These are phyloP conservation scores for Choanephora cucurbitarum DNA, from an alignment of 371 early-diverging fungal species.

Conservation along the genomic window DNA sequence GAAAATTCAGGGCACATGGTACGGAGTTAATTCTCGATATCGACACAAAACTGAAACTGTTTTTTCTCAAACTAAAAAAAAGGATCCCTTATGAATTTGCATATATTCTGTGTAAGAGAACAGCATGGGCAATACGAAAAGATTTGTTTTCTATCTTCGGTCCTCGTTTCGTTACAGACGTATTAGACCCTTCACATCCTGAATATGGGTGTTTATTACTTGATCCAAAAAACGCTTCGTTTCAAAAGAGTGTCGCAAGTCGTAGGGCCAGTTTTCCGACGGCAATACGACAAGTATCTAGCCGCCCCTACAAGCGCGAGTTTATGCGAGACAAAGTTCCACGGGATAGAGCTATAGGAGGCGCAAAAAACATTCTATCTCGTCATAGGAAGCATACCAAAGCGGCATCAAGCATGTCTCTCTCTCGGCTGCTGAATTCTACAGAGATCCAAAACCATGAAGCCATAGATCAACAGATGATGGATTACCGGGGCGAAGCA, in stretches of 20 bases:
- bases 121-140: slow-evolving; percentile 55
- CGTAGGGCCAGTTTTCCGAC: slow-evolving; percentile 12
- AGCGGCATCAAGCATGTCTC: slow-evolving; percentile 24
- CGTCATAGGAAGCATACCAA: slow-evolving; percentile 1
- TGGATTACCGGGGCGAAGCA: background rate
- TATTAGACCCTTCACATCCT: slow-evolving; percentile 44
- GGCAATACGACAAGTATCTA: slow-evolving; percentile 19
- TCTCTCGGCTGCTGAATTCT: slow-evolving; percentile 20
- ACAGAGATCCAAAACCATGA: background rate
- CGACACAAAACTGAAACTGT: background rate
- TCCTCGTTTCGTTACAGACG: slow-evolving; percentile 53
- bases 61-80: slow-evolving; percentile 1
- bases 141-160: slow-evolving; percentile 63
- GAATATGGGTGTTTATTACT: slow-evolving; percentile 35
- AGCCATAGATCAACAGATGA: background rate
- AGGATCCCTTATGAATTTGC: slow-evolving; percentile 60
- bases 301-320: slow-evolving; percentile 26
- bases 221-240: slow-evolving; percentile 5
- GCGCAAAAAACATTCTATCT: background rate
- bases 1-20: slow-evolving; percentile 72
- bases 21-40: slow-evolving; percentile 10
- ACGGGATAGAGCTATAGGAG: slow-evolving; percentile 6
- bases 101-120: slow-evolving; percentile 50
- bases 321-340: slow-evolving; percentile 13
- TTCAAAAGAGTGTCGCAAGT: slow-evolving; percentile 21